Conservation (phyloP, 768 basidiomycete genomes). For the Lactifluus rugatus region DNA sequence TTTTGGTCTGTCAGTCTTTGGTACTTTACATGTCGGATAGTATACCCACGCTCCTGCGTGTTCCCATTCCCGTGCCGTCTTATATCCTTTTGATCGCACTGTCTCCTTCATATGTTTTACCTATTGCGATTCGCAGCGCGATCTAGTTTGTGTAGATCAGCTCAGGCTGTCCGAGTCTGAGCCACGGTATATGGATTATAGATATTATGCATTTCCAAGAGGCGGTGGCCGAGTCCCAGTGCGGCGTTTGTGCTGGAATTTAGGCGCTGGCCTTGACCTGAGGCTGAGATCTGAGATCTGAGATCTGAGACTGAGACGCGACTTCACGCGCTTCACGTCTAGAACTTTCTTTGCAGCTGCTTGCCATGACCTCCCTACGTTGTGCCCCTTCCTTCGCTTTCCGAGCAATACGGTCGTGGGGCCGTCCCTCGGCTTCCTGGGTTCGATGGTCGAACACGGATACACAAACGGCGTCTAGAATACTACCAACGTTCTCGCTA, state of each 20-base stretch:
- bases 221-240: no score
- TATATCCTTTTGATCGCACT: not conserved
- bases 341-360: no score
- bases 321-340: no score
- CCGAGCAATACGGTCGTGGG: not conserved
- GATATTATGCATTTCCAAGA: not conserved
- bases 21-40: constrained; percentile 16
- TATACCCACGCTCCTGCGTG: constrained; percentile 15
- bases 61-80: constrained; percentile 3
- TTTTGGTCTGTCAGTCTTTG: constrained; percentile 1
- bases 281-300: no score
- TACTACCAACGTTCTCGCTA: constrained; percentile 71
- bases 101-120: constrained; percentile 11
- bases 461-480: constrained; percentile 29
- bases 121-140: constrained; percentile 4
- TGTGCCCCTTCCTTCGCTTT: not conserved
- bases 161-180: not conserved
- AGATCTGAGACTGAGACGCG: no score
- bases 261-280: no score
- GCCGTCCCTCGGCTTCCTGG: not conserved
- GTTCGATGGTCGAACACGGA: constrained; percentile 14
- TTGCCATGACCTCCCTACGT: not conserved
- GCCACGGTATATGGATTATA: not conserved
- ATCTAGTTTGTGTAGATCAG: constrained; percentile 5
- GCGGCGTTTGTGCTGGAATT: not conserved